Base-by-base conservation (phyloP, 1,284 basidiomycete genomes). In the Apiotrichum akiyoshidainum region DNA sequence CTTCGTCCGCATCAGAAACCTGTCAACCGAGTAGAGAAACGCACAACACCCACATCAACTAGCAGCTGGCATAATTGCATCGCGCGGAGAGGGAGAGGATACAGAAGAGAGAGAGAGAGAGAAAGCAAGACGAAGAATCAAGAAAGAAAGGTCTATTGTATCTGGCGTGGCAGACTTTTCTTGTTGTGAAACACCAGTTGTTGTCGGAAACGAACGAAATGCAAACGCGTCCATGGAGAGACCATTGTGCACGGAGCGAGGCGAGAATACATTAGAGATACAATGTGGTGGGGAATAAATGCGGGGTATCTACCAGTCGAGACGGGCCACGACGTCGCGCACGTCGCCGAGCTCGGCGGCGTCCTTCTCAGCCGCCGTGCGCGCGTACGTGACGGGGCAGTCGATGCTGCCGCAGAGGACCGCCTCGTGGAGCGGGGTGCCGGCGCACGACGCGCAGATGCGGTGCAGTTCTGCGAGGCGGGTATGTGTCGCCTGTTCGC, bases 331-430 rank as follows among this genome's bases (percentile, higher is more conserved):
- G 17, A 74, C 44, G 2, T 41, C 56, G 11, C 57, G 53, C 26
- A 72, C 68, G 16, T 63, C 70, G 11, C 52, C 66, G 22, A 72
- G 58, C 65, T 78, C 76, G 21, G 71, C 84, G 19, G 81, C 75
- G 65, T 85, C 85, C 57, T 81, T 79, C 65, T 86, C 84, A 2
- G 85, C 82, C 67, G 84, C 86, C 61, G 83, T 84, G 21, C 90
- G 81, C 37, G 86, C 84, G 67, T 86, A 96, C 37, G 91, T 74
- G 83, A 89, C 87, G 0, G 87, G 83, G 70, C 92, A 96, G 70
- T 95, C 92, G 53, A 90, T 79, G 6, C 89, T 91, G 68, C 88
- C 84, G 75, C 92, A 96, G 46, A 82, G 75, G 52, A 87, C 83
- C 0, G 82, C 80, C 57, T 92, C 90, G 5, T 75, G 78, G 2